These are phyloP conservation scores for Arabidopsis lyrata DNA, from an alignment of 441 rosid genomes.

Conservation along the genomic window DNA sequence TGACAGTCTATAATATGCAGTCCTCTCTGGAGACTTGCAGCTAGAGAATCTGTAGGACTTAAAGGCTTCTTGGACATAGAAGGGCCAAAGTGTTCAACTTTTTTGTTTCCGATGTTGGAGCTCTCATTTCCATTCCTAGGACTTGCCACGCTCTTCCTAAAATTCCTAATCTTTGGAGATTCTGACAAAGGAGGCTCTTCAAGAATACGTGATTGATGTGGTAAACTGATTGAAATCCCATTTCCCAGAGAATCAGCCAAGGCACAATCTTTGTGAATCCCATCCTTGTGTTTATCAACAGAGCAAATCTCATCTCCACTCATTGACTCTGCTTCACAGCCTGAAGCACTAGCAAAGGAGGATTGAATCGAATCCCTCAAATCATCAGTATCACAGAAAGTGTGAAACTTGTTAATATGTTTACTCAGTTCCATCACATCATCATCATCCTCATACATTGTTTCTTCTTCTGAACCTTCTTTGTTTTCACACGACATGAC, in stretches of 20 bases:
- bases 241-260: slow-evolving; percentile 40
- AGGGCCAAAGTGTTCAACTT: slow-evolving; percentile 54
- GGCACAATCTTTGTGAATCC: slow-evolving; percentile 41
- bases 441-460: slow-evolving; percentile 51
- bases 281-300: slow-evolving; percentile 49
- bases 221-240: slow-evolving; percentile 62
- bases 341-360: slow-evolving; percentile 68
- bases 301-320: slow-evolving; percentile 73
- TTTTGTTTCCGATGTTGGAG: slow-evolving; percentile 34
- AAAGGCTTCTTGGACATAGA: slow-evolving; percentile 65
- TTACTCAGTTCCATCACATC: slow-evolving; percentile 73
- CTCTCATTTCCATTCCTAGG: slow-evolving; percentile 55
- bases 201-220: slow-evolving; percentile 58
- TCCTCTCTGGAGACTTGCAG: slow-evolving; percentile 94
- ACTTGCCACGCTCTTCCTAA: slow-evolving; percentile 71
- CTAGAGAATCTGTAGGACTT: slow-evolving; percentile 77
- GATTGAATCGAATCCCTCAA: slow-evolving; percentile 59
- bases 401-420: slow-evolving; percentile 67
- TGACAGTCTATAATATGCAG: slow-evolving; percentile 73
- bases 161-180: slow-evolving; percentile 82
- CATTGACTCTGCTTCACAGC: slow-evolving; percentile 65
- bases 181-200: slow-evolving; percentile 76
- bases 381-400: slow-evolving; percentile 49
- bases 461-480: slow-evolving; percentile 51
- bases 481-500: slow-evolving; percentile 59